These are phyloP conservation scores for Fusarium sp. DNA, from an alignment of 2,329 filamentous ascomycete species.

Conservation along the genomic window DNA sequence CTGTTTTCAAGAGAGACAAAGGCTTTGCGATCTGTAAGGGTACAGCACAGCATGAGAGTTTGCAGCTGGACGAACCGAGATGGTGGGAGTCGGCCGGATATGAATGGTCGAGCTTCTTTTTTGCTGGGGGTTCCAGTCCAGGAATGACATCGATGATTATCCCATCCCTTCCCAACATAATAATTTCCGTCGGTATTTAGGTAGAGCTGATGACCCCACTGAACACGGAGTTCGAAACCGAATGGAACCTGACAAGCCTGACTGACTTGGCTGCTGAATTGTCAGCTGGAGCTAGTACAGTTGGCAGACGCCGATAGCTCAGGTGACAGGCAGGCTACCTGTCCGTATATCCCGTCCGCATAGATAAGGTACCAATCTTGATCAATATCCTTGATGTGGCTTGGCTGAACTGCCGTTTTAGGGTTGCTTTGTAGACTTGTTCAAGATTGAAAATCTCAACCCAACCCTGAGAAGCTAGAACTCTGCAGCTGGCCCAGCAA, in stretches of 20 bases:
- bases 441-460: too few relatives aligned
- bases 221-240: background rate
- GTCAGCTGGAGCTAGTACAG: constrained; percentile 12
- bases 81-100: constrained; percentile 14
- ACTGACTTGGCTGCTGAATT: constrained; percentile 6
- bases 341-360: too few relatives aligned
- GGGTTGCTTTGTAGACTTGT: background rate
- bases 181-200: background rate
- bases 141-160: constrained; percentile 43
- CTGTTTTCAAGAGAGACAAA: constrained; percentile 8
- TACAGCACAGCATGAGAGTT: constrained; percentile 31
- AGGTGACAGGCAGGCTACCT: background rate
- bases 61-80: background rate
- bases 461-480: background rate
- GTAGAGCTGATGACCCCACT: constrained; percentile 25
- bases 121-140: constrained; percentile 38
- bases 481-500: background rate
- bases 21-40: constrained; percentile 25
- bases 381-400: constrained; percentile 6
- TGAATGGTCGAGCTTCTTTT: constrained; percentile 35
- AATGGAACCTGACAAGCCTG: background rate
- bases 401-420: constrained; percentile 11
- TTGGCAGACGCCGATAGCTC: constrained; percentile 3
- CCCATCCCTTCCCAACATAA: constrained; percentile 46
- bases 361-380: background rate